Evolutionary conservation across 768 basidiomycete species (phyloP).

Genomic region (Leccinum variicolor): DNA sequence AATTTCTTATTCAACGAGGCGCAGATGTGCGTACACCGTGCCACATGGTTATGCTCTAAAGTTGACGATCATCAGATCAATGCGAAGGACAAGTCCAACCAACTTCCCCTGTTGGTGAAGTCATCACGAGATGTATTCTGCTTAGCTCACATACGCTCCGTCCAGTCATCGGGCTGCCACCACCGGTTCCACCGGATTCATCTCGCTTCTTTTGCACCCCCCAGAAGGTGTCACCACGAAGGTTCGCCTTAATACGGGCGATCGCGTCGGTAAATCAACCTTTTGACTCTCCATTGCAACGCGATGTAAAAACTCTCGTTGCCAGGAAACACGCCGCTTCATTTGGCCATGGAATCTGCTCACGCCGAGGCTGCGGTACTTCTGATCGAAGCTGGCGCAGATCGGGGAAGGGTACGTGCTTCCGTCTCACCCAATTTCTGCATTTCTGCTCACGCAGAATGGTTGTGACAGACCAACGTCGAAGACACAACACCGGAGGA

Average conservation of each 20-base stretch:
- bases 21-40: slow-evolving; percentile 71
- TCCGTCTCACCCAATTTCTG: background rate
- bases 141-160: slow-evolving; percentile 4
- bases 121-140: background rate
- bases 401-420: slow-evolving; percentile 74
- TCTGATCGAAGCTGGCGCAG: slow-evolving; percentile 93
- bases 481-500: slow-evolving; percentile 88
- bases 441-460: slow-evolving; percentile 1
- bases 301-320: slow-evolving; percentile 6
- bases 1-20: slow-evolving; percentile 77
- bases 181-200: slow-evolving; percentile 88
- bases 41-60: slow-evolving; percentile 28
- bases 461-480: slow-evolving; percentile 59
- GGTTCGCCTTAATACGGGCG: slow-evolving; percentile 81
- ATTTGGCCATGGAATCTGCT: slow-evolving; percentile 96
- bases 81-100: slow-evolving; percentile 89
- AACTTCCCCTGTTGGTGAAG: slow-evolving; percentile 72
- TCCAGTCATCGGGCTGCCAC: slow-evolving; percentile 92
- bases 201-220: slow-evolving; percentile 80
- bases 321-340: slow-evolving; percentile 90
- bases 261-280: slow-evolving; percentile 60
- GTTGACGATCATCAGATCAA: slow-evolving; percentile 68
- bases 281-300: background rate
- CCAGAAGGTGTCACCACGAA: slow-evolving; percentile 66
- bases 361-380: slow-evolving; percentile 88